A percentile compares a stretch with the other conserved stretches of the same genome.
phyloP scores from a whole-genome alignment of 768 basidiomycete species.

The Mycena rebaudengoi region DNA sequence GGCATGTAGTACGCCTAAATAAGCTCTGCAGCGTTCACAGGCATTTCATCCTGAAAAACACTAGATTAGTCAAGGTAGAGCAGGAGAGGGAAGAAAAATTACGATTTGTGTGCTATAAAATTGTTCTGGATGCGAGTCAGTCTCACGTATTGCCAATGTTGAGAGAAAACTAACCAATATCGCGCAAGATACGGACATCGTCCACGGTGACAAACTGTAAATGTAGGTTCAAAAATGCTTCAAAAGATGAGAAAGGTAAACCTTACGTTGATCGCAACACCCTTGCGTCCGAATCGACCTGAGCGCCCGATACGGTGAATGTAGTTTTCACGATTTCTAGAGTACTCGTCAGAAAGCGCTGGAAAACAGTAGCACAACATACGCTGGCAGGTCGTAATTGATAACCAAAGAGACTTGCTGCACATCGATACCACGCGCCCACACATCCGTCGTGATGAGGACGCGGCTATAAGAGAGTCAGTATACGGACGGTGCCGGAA shows the following conservation, averaged over 20 bases:
- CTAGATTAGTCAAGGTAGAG: slow-evolving; percentile 30
- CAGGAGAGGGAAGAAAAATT: slow-evolving; percentile 37
- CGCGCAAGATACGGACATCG: slow-evolving; percentile 95
- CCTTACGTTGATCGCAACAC: slow-evolving; percentile 97
- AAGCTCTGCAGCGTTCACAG: slow-evolving; percentile 96
- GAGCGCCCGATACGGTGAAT: slow-evolving; percentile 99
- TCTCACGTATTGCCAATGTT: slow-evolving; percentile 13
- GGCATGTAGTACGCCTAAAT: slow-evolving; percentile 62
- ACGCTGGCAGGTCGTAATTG: slow-evolving; percentile 96
- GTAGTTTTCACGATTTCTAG: slow-evolving; percentile 97
- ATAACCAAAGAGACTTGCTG: slow-evolving; percentile 98
- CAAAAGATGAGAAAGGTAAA: background rate
- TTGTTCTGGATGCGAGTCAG: slow-evolving; percentile 67
- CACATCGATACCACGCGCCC: slow-evolving; percentile 98
- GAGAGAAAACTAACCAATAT: slow-evolving; percentile 75
- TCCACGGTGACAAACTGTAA: slow-evolving; percentile 90
- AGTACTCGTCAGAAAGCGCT: slow-evolving; percentile 19
- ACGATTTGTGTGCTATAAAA: slow-evolving; percentile 97
- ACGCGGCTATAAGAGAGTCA: slow-evolving; percentile 71
- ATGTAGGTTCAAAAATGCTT: slow-evolving; percentile 24
- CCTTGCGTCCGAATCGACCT: slow-evolving; percentile 98
- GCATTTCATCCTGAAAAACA: slow-evolving; percentile 90
- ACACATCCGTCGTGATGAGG: slow-evolving; percentile 94
- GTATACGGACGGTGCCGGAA: slow-evolving; percentile 14
- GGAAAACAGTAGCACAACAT: slow-evolving; percentile 40